Conservation (phyloP, 768 basidiomycete genomes). For the Chalciporus pseudorubinellus region DNA sequence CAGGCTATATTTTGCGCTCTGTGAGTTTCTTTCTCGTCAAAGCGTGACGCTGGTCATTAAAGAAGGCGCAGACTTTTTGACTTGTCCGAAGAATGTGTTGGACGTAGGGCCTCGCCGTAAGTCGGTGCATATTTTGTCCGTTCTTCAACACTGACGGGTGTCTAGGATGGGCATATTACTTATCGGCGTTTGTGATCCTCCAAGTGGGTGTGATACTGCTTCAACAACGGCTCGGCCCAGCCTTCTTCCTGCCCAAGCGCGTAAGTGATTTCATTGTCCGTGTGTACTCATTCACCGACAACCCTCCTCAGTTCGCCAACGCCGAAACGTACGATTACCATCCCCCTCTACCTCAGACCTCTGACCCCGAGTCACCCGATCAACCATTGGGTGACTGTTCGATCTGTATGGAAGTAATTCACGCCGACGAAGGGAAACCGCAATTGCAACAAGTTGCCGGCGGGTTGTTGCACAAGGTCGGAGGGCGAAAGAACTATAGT, state of each 20-base stretch:
- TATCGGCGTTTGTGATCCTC: conserved; percentile 57
- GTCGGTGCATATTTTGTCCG: conserved; percentile 21
- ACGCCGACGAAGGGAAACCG: conserved; percentile 40
- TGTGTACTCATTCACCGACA: background rate
- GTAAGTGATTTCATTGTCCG: conserved; percentile 38
- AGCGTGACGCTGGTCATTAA: background rate
- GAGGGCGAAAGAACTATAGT: conserved; percentile 66
- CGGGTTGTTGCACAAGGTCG: conserved; percentile 38
- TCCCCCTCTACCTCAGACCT: conserved; percentile 55
- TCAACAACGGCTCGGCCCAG: conserved; percentile 75
- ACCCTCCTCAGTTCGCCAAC: conserved; percentile 48
- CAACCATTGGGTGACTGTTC: conserved; percentile 83
- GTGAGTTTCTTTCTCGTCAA: conserved; percentile 43
- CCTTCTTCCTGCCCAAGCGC: conserved; percentile 76
- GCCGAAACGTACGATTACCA: conserved; percentile 81
- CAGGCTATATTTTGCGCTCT: conserved; percentile 67
- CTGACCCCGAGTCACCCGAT: conserved; percentile 73
- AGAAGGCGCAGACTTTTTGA: conserved; percentile 64
- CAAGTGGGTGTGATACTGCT: conserved; percentile 64
- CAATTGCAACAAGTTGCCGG: conserved; percentile 33
- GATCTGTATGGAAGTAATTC: conserved; percentile 90
- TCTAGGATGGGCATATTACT: conserved; percentile 62
- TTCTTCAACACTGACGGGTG: background rate
- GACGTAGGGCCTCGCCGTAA: conserved; percentile 73
- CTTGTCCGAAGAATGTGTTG: conserved; percentile 82